Base-by-base conservation (phyloP, 2,329 filamentous ascomycete species). In the Neofusicoccum parvum region DNA sequence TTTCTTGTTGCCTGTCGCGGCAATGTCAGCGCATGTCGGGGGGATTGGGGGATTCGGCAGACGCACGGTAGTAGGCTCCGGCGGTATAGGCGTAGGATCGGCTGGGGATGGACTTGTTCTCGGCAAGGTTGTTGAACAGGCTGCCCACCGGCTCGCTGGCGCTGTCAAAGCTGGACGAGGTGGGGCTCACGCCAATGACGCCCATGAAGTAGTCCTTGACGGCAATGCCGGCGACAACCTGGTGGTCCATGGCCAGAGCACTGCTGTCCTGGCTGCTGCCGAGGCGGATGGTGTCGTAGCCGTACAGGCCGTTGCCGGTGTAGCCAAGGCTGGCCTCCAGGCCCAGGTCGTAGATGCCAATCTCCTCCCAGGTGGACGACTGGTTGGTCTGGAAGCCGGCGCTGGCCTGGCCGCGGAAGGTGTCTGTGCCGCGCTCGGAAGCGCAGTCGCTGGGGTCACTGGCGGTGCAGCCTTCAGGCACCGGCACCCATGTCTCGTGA, bases 81-180 rank as follows among this genome's bases (percentile, higher is more conserved):
- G 76, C 76, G 14, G 76, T 76, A 49, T 78, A 78, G 4, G 68
- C 72, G 65, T 76, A 78, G 2, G 75, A 76, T 3, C 74, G 64
- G 59, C 75, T 78, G 1, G 76, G 75, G 41, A 78, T 77, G 56
- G 70, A 73, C n/a, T 72, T 69, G 27, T 36, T 45, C 34, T 76
- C 72, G 34, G 73, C 72, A 23, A 78, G 65, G n/a, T 73, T 71
- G 53, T 70, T 70, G 6, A 78, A 67, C 11, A 77, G 68, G 0
- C 75, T 72, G 14, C 73, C 66, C 23, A 72, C 67, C 1, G 75
- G 67, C 5, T 50, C 71, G 62, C 62, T 72, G 27, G 70, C 62
- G 62, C 72, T 75, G 17, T 71, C 73, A 64, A 78, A 77, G 49
- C 72, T 76, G 2, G 71, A 73, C 7, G 76, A 70, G 36, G 41